Evolutionary conservation across 2,329 filamentous ascomycete genomes (phyloP).

Genomic region (Diaporthe eres): DNA sequence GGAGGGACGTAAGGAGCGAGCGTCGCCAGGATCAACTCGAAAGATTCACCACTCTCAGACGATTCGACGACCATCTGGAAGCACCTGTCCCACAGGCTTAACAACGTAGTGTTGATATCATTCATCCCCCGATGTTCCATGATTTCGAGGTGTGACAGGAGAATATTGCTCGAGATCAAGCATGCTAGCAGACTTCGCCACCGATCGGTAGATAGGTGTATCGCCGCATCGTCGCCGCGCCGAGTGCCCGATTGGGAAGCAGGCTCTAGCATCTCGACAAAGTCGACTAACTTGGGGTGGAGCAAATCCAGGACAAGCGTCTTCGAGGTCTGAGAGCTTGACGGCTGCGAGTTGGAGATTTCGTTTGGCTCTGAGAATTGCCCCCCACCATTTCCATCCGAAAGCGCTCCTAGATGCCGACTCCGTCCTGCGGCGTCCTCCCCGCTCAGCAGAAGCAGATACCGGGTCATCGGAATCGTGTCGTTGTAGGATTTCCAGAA

Average conservation of each 20-base stretch:
- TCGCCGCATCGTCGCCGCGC: slow-evolving; percentile 58
- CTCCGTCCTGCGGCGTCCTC: slow-evolving; percentile 30
- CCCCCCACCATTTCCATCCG: neutral
- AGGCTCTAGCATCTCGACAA: slow-evolving; percentile 60
- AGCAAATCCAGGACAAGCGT: slow-evolving; percentile 69
- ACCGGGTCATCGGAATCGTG: slow-evolving; percentile 62
- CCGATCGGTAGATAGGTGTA: slow-evolving; percentile 65
- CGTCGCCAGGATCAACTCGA: slow-evolving; percentile 62
- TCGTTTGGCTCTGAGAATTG: slow-evolving; percentile 10
- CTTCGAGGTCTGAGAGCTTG: slow-evolving; percentile 61
- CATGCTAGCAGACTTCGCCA: slow-evolving; percentile 67
- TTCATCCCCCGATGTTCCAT: slow-evolving; percentile 63
- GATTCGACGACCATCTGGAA: slow-evolving; percentile 58
- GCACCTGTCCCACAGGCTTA: slow-evolving; percentile 57
- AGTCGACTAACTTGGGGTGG: slow-evolving; percentile 65
- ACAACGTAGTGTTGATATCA: slow-evolving; percentile 61
- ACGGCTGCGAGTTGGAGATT: slow-evolving; percentile 54
- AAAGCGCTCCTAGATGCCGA: neutral
- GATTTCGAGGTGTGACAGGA: slow-evolving; percentile 63
- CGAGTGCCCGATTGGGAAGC: slow-evolving; percentile 55
- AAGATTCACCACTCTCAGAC: slow-evolving; percentile 61
- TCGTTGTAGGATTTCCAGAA: slow-evolving; percentile 61
- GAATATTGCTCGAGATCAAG: slow-evolving; percentile 59
- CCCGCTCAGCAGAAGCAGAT: slow-evolving; percentile 67
- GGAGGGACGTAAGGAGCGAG: slow-evolving; percentile 63